Conservation (phyloP, 164 flowering plant species). For the Tetracentron sinense region DNA sequence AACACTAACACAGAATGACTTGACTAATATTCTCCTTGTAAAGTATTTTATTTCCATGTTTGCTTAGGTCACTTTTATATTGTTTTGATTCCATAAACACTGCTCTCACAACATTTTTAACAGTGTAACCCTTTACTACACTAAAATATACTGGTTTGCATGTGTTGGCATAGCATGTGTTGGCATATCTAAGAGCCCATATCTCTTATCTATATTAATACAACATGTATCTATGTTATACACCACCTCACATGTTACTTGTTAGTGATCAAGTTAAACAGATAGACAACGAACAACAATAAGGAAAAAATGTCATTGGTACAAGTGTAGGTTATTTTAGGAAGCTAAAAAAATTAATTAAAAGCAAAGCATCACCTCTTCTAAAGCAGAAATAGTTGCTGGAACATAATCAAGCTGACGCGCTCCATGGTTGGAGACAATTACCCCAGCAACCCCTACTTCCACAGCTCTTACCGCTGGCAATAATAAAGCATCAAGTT, state of each 20-base stretch:
- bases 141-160: too few relatives aligned
- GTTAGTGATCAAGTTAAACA: too few relatives aligned
- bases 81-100: too few relatives aligned
- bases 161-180: too few relatives aligned
- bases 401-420: slow-evolving; percentile 78
- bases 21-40: too few relatives aligned
- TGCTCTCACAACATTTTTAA: too few relatives aligned
- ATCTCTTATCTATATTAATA: too few relatives aligned
- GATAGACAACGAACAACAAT: neutral
- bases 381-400: slow-evolving; percentile 66
- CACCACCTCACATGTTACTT: neutral
- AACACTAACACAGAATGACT: too few relatives aligned
- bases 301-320: neutral
- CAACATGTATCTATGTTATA: neutral
- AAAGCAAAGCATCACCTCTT: slow-evolving; percentile 46
- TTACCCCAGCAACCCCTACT: slow-evolving; percentile 65
- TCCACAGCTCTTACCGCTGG: slow-evolving; percentile 67
- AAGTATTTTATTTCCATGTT: too few relatives aligned
- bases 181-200: too few relatives aligned
- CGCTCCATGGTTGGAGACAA: slow-evolving; percentile 86
- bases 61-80: too few relatives aligned
- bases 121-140: too few relatives aligned
- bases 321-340: neutral
- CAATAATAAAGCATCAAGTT: slow-evolving; percentile 1
- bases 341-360: neutral